A percentile compares a stretch with the other conserved stretches of the same genome.
Conservation (phyloP, 331 rosid species). For the Dryas integrifolia region DNA sequence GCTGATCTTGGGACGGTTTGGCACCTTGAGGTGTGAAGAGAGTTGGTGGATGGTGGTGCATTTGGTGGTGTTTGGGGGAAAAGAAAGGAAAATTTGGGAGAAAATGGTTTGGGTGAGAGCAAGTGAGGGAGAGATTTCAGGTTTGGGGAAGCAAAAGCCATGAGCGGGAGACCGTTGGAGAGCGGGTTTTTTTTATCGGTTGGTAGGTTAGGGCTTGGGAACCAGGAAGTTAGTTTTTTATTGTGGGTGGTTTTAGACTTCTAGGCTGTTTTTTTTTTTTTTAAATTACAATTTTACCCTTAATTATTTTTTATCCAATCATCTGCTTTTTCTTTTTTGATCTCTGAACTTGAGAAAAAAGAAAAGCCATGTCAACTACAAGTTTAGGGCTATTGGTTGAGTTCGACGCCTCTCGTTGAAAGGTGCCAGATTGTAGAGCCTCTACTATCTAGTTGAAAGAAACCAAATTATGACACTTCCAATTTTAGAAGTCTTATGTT, state of each 20-base stretch:
- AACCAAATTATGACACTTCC: too few species aligned
- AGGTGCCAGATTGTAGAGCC: too few species aligned
- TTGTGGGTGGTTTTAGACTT: not conserved
- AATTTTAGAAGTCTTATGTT: too few species aligned
- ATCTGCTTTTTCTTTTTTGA: too few species aligned
- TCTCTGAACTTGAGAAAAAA: too few species aligned
- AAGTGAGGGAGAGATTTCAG: slow-evolving; percentile 33
- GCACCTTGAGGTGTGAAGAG: slow-evolving; percentile 7
- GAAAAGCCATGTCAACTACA: too few species aligned
- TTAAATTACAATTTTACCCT: too few species aligned
- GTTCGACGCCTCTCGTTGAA: too few species aligned
- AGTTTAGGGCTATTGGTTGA: too few species aligned
- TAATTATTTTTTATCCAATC: too few species aligned
- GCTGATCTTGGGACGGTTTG: slow-evolving; percentile 29
- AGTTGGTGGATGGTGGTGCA: not conserved
- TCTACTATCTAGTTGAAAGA: too few species aligned
- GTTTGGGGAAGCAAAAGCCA: slow-evolving; percentile 42
- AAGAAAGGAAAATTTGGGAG: slow-evolving; percentile 2
- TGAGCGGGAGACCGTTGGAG: slow-evolving; percentile 16
- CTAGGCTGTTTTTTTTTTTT: too few species aligned
- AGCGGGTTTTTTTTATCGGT: not conserved
- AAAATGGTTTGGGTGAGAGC: slow-evolving; percentile 4
- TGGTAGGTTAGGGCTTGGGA: not conserved
- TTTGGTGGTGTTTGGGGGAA: slow-evolving; percentile 6
- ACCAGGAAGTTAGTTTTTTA: not conserved